Conservation (phyloP, 805 yeast genomes). For the Zygoascus ofunaensis region DNA sequence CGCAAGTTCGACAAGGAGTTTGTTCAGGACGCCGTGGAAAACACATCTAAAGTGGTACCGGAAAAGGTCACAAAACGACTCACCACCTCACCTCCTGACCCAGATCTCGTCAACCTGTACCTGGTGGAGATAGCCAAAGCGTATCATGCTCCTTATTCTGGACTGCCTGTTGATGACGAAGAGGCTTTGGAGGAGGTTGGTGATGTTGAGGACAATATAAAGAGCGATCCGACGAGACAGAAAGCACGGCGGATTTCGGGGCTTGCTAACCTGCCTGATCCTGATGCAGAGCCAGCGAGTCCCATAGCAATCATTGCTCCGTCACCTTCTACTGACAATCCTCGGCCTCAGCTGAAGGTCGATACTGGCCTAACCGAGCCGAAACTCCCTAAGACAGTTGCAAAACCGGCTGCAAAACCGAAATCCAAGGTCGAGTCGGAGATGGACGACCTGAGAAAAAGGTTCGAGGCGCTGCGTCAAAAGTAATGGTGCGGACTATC, state of each 20-base stretch:
- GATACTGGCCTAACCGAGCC: conserved; percentile 6
- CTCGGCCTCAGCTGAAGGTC: conserved; percentile 21
- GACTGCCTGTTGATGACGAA: conserved; percentile 28
- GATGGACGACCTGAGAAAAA: conserved; percentile 53
- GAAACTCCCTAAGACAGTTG: too few species aligned
- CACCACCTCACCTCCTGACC: conserved; percentile 55
- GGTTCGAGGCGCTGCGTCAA: conserved; percentile 68
- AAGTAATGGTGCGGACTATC: conserved; percentile 4
- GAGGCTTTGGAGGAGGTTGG: conserved; percentile 7
- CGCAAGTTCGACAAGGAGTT: conserved; percentile 63
- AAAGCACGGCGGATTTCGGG: conserved; percentile 11
- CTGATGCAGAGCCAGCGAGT: conserved; percentile 16
- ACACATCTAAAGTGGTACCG: conserved; percentile 47
- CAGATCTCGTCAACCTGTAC: conserved; percentile 57
- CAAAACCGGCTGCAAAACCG: conserved; percentile 1
- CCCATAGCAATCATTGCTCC: conserved; percentile 28
- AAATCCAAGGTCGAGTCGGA: conserved; percentile 31
- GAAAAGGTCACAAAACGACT: conserved; percentile 58
- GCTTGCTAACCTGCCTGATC: conserved; percentile 18
- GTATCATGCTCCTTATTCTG: conserved; percentile 66
- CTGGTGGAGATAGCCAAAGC: conserved; percentile 73
- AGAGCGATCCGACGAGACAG: conserved; percentile 7
- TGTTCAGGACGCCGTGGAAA: conserved; percentile 44
- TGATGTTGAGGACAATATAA: conserved; percentile 2
- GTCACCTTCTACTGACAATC: conserved; percentile 26